phyloP scores from a whole-genome alignment of 441 rosid species.

The Pelargonium exstipulatum region DNA sequence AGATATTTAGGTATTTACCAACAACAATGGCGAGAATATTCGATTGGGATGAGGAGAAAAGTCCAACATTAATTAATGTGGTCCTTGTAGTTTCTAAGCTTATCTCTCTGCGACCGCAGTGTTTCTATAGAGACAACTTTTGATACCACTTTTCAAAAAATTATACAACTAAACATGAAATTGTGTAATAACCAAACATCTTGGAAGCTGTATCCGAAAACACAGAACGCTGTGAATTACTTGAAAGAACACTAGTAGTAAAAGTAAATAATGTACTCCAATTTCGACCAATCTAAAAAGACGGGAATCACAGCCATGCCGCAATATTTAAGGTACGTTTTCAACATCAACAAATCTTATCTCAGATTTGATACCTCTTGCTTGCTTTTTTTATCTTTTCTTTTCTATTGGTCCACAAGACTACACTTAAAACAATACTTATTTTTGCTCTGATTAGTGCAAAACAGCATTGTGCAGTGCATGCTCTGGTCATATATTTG shows the following conservation, averaged over 20 bases:
- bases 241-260: too few species aligned
- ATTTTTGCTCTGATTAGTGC: not conserved
- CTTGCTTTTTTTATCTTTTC: too few species aligned
- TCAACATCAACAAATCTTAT: not conserved
- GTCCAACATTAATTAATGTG: not conserved
- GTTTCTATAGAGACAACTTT: not conserved
- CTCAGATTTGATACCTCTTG: not conserved
- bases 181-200: too few species aligned
- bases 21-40: not conserved
- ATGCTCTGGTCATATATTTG: too few species aligned
- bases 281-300: not conserved
- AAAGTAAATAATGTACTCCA: not conserved
- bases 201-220: too few species aligned
- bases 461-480: too few species aligned
- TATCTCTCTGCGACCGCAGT: not conserved
- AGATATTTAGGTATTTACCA: not conserved
- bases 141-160: too few species aligned
- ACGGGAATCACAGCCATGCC: not conserved
- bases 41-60: slow-evolving; percentile 6
- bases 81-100: not conserved
- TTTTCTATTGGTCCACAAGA: not conserved
- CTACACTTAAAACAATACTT: not conserved
- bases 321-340: not conserved
- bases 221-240: not conserved
- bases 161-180: too few species aligned